Percentiles rank a stretch among this genome's conserved stretches.
phyloP scores from a whole-genome alignment of 2,329 filamentous ascomycete genomes.

The Lecanoromycetidae sp. region DNA sequence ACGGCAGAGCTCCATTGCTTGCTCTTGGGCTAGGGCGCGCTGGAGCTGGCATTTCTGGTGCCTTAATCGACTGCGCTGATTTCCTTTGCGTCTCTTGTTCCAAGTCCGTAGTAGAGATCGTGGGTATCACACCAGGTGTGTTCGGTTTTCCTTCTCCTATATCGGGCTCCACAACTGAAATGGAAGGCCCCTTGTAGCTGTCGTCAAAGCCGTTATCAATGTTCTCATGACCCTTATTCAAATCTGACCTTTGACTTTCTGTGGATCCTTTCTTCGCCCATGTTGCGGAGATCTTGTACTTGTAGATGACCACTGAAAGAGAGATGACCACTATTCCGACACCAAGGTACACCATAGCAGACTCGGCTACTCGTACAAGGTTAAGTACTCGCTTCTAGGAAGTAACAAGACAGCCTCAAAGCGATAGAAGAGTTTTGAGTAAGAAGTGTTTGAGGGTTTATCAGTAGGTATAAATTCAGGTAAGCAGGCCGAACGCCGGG shows the following conservation, averaged over 20 bases:
- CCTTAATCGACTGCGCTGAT: neutral
- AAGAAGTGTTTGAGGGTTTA: too few species aligned
- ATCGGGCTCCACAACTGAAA: neutral
- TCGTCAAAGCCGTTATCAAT: neutral
- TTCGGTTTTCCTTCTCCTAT: neutral
- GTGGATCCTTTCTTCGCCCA: neutral
- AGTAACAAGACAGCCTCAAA: too few species aligned
- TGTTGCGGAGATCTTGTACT: conserved; percentile 23
- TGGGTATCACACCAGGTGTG: neutral
- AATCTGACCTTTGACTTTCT: neutral
- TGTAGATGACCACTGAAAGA: conserved; percentile 30
- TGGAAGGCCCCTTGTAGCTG: neutral
- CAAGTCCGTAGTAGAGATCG: neutral
- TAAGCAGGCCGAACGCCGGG: too few species aligned
- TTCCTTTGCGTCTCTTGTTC: neutral
- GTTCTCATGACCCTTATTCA: neutral
- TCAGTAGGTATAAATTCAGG: too few species aligned
- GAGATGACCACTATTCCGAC: conserved; percentile 30
- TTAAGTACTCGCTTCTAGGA: neutral
- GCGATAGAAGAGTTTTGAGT: too few species aligned
- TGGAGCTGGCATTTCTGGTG: conserved; percentile 6
- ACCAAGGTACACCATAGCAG: conserved; percentile 32
- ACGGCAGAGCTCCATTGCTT: neutral
- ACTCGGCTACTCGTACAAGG: neutral
- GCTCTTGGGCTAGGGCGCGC: neutral